Percentiles rank a stretch among this genome's conserved stretches.
Conservation (phyloP, 2,329 filamentous ascomycete genomes). For the Sarocladiaceae sp. region DNA sequence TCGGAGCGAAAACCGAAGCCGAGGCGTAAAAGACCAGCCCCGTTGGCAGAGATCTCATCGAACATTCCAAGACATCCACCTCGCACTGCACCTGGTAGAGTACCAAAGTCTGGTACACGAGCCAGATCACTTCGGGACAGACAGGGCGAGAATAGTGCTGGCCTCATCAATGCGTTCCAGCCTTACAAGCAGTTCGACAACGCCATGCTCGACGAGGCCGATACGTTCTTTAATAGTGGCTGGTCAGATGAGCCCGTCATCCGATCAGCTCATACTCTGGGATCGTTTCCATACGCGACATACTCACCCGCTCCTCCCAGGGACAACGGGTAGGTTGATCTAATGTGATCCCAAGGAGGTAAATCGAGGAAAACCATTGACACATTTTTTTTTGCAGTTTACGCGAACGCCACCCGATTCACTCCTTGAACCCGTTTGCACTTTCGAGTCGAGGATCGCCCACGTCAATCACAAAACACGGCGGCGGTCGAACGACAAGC, state of each 20-base stretch:
- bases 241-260: slow-evolving; percentile 1
- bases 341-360: too few species aligned
- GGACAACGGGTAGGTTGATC: background rate
- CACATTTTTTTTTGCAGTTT: too few species aligned
- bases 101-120: background rate
- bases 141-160: background rate
- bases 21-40: slow-evolving; percentile 26
- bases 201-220: background rate
- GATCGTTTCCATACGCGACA: slow-evolving; percentile 3
- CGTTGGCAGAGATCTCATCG: slow-evolving; percentile 28
- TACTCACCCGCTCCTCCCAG: background rate
- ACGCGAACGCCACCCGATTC: slow-evolving; percentile 25
- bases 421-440: slow-evolving; percentile 30
- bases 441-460: slow-evolving; percentile 35
- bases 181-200: background rate
- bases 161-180: background rate
- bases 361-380: too few species aligned
- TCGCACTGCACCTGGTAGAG: background rate
- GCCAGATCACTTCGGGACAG: background rate
- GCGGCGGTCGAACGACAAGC: background rate
- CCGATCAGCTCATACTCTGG: background rate
- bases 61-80: slow-evolving; percentile 24
- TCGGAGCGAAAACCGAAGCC: slow-evolving; percentile 21
- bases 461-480: background rate
- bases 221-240: background rate